phyloP scores from a whole-genome alignment of 768 basidiomycete genomes.

The Mycena rosella region DNA sequence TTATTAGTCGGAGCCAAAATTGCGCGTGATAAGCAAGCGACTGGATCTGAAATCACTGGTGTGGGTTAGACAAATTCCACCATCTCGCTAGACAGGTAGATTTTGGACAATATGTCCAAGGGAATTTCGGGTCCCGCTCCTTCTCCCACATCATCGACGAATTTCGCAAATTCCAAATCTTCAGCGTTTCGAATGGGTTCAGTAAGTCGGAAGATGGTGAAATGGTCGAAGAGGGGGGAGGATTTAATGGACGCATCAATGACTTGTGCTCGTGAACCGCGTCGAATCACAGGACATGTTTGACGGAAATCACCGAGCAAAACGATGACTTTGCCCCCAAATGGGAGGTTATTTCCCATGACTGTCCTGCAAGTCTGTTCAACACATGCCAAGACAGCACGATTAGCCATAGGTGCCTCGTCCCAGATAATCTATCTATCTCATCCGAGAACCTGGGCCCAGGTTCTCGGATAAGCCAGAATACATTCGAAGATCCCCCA shows the following conservation, averaged over 20 bases:
- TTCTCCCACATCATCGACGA: conserved; percentile 56
- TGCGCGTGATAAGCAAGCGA: conserved; percentile 42
- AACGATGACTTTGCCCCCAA: conserved; percentile 3
- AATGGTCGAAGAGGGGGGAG: conserved; percentile 49
- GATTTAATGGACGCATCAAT: conserved; percentile 42
- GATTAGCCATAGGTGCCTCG: conserved; percentile 43
- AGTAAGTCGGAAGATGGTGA: conserved; percentile 44
- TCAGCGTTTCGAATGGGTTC: conserved; percentile 52
- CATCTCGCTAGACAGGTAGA: conserved; percentile 14
- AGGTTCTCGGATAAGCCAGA: no score
- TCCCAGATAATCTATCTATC: conserved; percentile 39
- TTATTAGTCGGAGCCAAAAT: conserved; percentile 49
- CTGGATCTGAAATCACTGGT: conserved; percentile 43
- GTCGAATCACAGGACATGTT: conserved; percentile 36
- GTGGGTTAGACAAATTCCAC: conserved; percentile 41
- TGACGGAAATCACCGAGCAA: conserved; percentile 47
- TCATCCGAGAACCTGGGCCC: no score
- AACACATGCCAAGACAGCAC: conserved; percentile 47
- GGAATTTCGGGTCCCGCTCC: conserved; percentile 42
- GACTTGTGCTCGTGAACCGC: not conserved
- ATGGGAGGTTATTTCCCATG: conserved; percentile 46
- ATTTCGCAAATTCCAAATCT: conserved; percentile 50
- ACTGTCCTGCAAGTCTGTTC: conserved; percentile 52
- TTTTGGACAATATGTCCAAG: conserved; percentile 28
- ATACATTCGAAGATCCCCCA: no score